Conservation (phyloP, 2,329 filamentous ascomycete genomes). For the Tothia fuscella region DNA sequence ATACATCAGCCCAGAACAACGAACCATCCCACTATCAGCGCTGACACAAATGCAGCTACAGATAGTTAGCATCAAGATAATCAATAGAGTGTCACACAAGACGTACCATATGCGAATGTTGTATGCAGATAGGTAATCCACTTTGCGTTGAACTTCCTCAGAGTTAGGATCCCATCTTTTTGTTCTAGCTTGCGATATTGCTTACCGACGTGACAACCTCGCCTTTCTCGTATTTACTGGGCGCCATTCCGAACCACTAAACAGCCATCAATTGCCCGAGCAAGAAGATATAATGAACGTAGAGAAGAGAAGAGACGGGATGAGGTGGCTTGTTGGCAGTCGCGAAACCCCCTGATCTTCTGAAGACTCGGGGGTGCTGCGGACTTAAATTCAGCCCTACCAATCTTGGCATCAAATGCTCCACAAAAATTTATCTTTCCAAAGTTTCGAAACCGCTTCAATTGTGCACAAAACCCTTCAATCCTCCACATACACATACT, state of each 20-base stretch:
- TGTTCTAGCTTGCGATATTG: too few species aligned
- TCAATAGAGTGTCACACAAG: neutral
- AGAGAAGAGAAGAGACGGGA: slow-evolving; percentile 14
- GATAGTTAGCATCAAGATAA: slow-evolving; percentile 13
- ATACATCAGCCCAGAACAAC: neutral
- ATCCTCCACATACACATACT: neutral
- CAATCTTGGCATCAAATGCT: too few species aligned
- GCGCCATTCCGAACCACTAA: slow-evolving; percentile 46
- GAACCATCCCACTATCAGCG: slow-evolving; percentile 60
- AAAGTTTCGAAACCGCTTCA: too few species aligned
- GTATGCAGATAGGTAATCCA: slow-evolving; percentile 91
- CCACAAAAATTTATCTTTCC: too few species aligned
- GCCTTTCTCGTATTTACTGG: slow-evolving; percentile 50
- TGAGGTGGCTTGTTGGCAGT: neutral
- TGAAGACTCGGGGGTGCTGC: too few species aligned
- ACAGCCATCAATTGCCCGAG: slow-evolving; percentile 14
- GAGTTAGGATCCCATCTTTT: too few species aligned
- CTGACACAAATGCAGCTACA: slow-evolving; percentile 71
- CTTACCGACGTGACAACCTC: slow-evolving; percentile 49
- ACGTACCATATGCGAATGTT: slow-evolving; percentile 59
- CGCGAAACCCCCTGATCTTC: neutral
- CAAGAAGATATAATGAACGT: slow-evolving; percentile 19
- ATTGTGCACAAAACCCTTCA: neutral
- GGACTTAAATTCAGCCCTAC: too few species aligned
- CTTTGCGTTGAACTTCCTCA: slow-evolving; percentile 67